phyloP scores from a whole-genome alignment of 2,329 filamentous ascomycete species.

The Arthrobotrys musiformis region DNA sequence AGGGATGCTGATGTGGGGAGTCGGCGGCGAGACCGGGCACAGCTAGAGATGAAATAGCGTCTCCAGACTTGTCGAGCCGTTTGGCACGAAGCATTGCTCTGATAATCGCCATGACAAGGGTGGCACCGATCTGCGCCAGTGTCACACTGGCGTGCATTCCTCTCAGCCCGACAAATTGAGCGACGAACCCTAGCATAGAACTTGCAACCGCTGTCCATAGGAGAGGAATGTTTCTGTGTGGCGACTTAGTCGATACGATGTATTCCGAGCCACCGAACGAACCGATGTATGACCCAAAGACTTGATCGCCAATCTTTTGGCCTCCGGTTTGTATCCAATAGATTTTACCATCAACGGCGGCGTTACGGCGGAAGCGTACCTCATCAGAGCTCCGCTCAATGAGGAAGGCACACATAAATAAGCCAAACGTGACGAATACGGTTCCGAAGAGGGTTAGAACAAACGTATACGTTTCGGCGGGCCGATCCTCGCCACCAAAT shows the following conservation, averaged over 20 bases:
- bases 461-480: slow-evolving; percentile 57
- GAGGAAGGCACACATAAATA: slow-evolving; percentile 61
- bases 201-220: slow-evolving; percentile 9
- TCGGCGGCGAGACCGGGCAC: background rate
- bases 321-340: slow-evolving; percentile 37
- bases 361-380: slow-evolving; percentile 4
- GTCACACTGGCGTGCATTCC: slow-evolving; percentile 54
- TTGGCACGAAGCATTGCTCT: slow-evolving; percentile 53
- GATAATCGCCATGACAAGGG: slow-evolving; percentile 50
- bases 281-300: slow-evolving; percentile 40
- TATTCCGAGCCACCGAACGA: slow-evolving; percentile 18
- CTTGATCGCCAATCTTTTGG: slow-evolving; percentile 27
- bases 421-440: slow-evolving; percentile 57
- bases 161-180: slow-evolving; percentile 55
- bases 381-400: slow-evolving; percentile 61
- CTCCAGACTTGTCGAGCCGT: background rate
- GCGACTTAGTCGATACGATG: slow-evolving; percentile 26
- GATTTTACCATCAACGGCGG: slow-evolving; percentile 7
- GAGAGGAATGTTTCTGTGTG: background rate
- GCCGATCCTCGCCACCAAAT: background rate
- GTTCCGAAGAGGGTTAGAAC: slow-evolving; percentile 58
- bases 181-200: slow-evolving; percentile 51
- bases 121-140: slow-evolving; percentile 52
- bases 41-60: background rate
- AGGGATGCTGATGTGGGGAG: background rate